These are phyloP conservation scores for Musa acuminata DNA, from an alignment of 176 grass and related monocot species.

Conservation along the genomic window DNA sequence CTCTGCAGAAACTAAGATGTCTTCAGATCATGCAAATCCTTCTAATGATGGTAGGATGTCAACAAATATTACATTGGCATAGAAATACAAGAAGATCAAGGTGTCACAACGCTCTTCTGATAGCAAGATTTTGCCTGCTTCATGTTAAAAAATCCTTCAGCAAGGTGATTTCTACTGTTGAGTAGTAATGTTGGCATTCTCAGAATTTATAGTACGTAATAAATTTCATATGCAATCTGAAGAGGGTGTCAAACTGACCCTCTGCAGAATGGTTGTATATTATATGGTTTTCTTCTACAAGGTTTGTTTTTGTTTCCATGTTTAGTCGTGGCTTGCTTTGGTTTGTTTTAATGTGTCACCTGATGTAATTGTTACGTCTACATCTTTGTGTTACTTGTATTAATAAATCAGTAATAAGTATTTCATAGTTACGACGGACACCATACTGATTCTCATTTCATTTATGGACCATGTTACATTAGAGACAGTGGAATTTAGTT, in stretches of 20 bases:
- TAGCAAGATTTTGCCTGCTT: constrained; percentile 50
- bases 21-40: constrained; percentile 25
- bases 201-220: background rate
- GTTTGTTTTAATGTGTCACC: background rate
- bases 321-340: constrained; percentile 1
- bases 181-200: background rate
- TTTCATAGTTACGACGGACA: too few relatives aligned
- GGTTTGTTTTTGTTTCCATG: background rate
- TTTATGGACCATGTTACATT: too few relatives aligned
- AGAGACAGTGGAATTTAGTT: too few relatives aligned
- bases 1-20: constrained; percentile 7
- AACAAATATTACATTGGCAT: constrained; percentile 50
- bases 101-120: constrained; percentile 58
- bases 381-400: too few relatives aligned
- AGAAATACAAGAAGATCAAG: constrained; percentile 80
- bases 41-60: constrained; percentile 16
- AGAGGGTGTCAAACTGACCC: background rate
- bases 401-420: too few relatives aligned
- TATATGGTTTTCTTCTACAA: background rate
- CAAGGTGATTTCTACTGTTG: constrained; percentile 29
- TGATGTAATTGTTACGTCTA: background rate
- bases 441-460: too few relatives aligned
- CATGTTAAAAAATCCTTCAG: constrained; percentile 31
- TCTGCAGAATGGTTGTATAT: background rate
- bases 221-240: background rate